Evolutionary conservation across 805 yeast genomes (phyloP).

Genomic region (Wickerhamomyces rabaulensis): DNA sequence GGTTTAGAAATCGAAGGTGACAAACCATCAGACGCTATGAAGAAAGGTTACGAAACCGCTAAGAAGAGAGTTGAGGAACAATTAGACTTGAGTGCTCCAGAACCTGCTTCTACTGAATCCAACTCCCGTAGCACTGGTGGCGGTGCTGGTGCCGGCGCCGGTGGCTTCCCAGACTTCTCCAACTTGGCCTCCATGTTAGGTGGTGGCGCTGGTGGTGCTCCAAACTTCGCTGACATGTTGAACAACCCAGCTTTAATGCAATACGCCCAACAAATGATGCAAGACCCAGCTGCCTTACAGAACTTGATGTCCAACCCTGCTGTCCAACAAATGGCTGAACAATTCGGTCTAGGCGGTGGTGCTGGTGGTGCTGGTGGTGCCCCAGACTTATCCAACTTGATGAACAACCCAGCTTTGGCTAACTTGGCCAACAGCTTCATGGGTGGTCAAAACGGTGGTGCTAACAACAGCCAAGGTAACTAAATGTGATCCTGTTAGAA

Average conservation of each 20-base stretch:
- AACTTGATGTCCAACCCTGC: slow-evolving; percentile 78
- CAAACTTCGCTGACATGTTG: slow-evolving; percentile 64
- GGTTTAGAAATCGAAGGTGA: slow-evolving; percentile 89
- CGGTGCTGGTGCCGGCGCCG: slow-evolving; percentile 24
- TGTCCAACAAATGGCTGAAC: slow-evolving; percentile 77
- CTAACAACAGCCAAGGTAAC: background rate
- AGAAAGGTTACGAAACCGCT: slow-evolving; percentile 90
- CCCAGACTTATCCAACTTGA: slow-evolving; percentile 62
- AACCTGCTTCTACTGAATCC: slow-evolving; percentile 1
- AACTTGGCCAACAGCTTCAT: slow-evolving; percentile 68
- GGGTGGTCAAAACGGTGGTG: slow-evolving; percentile 25
- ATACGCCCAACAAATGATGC: slow-evolving; percentile 86
- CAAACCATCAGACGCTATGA: slow-evolving; percentile 81
- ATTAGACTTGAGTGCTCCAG: slow-evolving; percentile 34
- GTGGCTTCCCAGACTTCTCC: slow-evolving; percentile 68
- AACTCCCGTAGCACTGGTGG: slow-evolving; percentile 22
- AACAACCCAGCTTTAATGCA: slow-evolving; percentile 89
- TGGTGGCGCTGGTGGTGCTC: slow-evolving; percentile 61
- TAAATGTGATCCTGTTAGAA: background rate
- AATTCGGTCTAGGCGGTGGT: slow-evolving; percentile 66
- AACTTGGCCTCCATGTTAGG: slow-evolving; percentile 52
- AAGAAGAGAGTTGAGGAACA: slow-evolving; percentile 81
- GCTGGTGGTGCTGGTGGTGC: slow-evolving; percentile 24
- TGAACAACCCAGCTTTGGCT: slow-evolving; percentile 77
- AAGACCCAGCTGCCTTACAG: slow-evolving; percentile 70